Conservation (phyloP, 176 grass and related monocot species). For the Oryza longistaminata region DNA sequence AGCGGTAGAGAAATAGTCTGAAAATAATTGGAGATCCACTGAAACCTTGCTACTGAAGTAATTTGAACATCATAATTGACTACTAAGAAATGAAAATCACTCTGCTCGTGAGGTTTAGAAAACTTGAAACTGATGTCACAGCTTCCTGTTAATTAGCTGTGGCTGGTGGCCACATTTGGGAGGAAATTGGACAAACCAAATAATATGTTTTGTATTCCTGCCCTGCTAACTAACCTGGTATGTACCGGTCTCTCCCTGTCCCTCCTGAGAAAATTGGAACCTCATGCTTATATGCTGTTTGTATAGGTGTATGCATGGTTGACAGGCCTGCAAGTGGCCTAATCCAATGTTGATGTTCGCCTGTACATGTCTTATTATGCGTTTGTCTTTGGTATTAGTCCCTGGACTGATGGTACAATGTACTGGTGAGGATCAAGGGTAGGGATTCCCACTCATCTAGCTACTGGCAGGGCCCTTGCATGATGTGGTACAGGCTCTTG, state of each 20-base stretch:
- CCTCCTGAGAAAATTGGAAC: not conserved
- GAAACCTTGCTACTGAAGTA: not conserved
- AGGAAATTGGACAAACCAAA: not conserved
- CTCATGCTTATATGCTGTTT: not conserved
- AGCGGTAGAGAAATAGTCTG: not conserved
- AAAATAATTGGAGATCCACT: not conserved
- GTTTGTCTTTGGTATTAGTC: not conserved
- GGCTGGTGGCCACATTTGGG: not conserved
- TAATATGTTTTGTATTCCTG: not conserved
- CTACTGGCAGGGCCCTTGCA: not conserved
- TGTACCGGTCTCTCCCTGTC: not conserved
- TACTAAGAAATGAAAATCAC: constrained; percentile 12
- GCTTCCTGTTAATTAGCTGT: not conserved
- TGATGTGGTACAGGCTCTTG: not conserved
- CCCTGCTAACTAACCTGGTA: not conserved
- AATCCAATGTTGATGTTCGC: not conserved
- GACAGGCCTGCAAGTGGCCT: not conserved
- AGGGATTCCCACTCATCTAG: not conserved
- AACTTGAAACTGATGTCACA: not conserved
- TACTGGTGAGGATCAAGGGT: not conserved
- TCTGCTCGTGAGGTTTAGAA: constrained; percentile 13
- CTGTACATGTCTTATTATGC: not conserved
- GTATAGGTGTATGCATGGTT: not conserved
- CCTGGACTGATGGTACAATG: not conserved
- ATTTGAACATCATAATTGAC: constrained; percentile 21